Conservation (phyloP, 768 basidiomycete species). For the Rhodotorula babjevae region DNA sequence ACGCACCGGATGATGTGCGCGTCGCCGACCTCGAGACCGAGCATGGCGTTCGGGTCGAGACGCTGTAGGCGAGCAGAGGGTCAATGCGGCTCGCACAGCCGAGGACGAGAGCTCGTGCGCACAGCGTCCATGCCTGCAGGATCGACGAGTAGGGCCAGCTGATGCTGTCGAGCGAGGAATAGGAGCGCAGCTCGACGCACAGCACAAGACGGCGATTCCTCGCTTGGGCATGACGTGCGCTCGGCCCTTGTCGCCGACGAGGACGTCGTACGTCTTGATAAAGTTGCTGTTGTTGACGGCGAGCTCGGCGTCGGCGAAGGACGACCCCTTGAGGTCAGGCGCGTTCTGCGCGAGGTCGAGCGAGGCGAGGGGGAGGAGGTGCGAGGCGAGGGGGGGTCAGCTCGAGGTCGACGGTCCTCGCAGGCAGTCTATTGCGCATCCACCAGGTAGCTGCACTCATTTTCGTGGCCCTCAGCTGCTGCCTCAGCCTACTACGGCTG, state of each 20-base stretch:
- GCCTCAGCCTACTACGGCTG: no score
- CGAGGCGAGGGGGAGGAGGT: no score
- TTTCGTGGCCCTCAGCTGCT: no score
- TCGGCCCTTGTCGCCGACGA: conserved; percentile 19
- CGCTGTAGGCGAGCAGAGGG: not conserved
- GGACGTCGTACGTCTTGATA: conserved; percentile 16
- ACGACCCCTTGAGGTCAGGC: not conserved
- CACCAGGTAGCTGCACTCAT: no score
- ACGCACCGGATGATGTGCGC: conserved; percentile 22
- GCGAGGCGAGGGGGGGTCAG: no score
- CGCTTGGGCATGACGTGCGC: conserved; percentile 16
- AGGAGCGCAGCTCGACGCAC: not conserved
- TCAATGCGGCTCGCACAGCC: not conserved
- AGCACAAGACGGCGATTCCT: conserved; percentile 19
- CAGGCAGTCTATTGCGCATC: no score
- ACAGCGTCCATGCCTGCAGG: conserved; percentile 1
- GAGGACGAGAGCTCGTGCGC: not conserved
- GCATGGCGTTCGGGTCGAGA: conserved; percentile 17
- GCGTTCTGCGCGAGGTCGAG: not conserved
- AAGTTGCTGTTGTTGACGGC: conserved; percentile 4
- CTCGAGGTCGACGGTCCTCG: no score
- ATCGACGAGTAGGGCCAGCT: not conserved
- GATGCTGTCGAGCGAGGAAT: not conserved
- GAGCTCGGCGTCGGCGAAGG: conserved; percentile 2
- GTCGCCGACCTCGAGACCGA: conserved; percentile 18